Evolutionary conservation across 331 rosid species (phyloP).

Genomic region (Quercus tomentella): DNA sequence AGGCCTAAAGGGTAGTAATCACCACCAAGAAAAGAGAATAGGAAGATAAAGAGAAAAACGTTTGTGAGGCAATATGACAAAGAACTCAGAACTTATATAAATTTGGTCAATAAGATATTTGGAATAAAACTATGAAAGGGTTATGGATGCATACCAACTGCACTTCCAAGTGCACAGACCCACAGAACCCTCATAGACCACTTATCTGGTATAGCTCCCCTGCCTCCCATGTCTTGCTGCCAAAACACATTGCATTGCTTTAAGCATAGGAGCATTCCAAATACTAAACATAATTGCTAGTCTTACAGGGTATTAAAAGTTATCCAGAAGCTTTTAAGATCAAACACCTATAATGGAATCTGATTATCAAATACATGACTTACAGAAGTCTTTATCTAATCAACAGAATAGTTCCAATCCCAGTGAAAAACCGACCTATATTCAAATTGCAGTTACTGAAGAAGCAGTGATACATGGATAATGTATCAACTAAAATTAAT

Average conservation of each 20-base stretch:
- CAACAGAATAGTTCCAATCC: neutral
- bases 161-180: constrained; percentile 56
- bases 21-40: neutral
- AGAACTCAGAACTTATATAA: neutral
- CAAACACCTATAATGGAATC: neutral
- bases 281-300: neutral
- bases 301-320: neutral
- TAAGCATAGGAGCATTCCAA: neutral
- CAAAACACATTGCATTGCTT: constrained; percentile 8
- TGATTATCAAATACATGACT: neutral
- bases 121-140: neutral
- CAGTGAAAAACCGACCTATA: neutral
- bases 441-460: neutral
- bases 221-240: constrained; percentile 36
- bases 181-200: constrained; percentile 63
- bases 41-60: neutral
- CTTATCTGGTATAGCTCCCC: constrained; percentile 53
- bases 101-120: neutral
- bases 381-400: neutral
- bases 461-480: neutral
- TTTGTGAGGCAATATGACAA: neutral
- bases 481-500: neutral
- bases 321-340: neutral
- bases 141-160: constrained; percentile 27
- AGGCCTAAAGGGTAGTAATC: constrained; percentile 32